phyloP scores from a whole-genome alignment of 2,329 filamentous ascomycete species.

The Alternaria arbusti region DNA sequence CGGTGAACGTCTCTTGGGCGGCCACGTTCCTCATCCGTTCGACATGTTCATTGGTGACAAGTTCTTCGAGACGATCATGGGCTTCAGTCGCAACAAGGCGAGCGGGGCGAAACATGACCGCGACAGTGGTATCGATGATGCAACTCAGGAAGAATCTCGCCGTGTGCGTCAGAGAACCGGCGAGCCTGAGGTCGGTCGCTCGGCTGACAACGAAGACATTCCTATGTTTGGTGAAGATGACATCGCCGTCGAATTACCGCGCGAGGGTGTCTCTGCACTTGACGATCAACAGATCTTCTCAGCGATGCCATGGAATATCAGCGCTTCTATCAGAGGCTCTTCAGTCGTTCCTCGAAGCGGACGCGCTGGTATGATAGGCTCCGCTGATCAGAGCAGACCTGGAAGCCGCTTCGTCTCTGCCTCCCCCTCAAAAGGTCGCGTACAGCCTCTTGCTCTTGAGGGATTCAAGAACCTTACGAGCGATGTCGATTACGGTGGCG shows the following conservation, averaged over 20 bases:
- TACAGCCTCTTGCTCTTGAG: constrained; percentile 38
- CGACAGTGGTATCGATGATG: constrained; percentile 44
- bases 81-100: constrained; percentile 36
- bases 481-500: constrained; percentile 35
- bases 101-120: constrained; percentile 42
- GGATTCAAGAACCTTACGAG: constrained; percentile 38
- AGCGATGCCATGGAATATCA: constrained; percentile 73
- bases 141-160: constrained; percentile 41
- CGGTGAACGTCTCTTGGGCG: constrained; percentile 25
- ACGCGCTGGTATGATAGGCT: constrained; percentile 50
- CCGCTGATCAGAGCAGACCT: constrained; percentile 42
- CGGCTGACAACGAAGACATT: constrained; percentile 43
- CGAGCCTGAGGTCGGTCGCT: constrained; percentile 45
- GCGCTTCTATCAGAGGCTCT: constrained; percentile 62
- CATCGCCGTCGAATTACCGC: constrained; percentile 74
- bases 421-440: constrained; percentile 66
- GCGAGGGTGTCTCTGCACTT: constrained; percentile 70
- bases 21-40: constrained; percentile 57
- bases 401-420: constrained; percentile 63
- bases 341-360: constrained; percentile 49
- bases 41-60: constrained; percentile 63
- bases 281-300: constrained; percentile 71
- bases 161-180: constrained; percentile 41
- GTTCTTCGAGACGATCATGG: constrained; percentile 58
- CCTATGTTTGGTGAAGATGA: constrained; percentile 50